Evolutionary conservation across 1,284 basidiomycete species (phyloP).

Genomic region (Somion occarium): DNA sequence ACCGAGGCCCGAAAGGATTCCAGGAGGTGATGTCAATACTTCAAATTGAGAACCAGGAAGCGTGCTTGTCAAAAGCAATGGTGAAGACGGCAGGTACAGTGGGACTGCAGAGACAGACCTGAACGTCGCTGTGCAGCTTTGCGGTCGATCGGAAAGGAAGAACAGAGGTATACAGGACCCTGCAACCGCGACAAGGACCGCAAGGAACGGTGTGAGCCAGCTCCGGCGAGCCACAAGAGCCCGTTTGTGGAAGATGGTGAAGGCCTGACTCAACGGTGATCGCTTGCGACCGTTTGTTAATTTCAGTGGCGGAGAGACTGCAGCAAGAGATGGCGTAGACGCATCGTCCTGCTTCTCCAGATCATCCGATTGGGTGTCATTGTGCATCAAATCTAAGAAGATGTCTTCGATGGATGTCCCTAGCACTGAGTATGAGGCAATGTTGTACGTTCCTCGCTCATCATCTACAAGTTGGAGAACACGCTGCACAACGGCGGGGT

Average conservation of each 20-base stretch:
- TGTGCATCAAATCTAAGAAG: conserved; percentile 68
- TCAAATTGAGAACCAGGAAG: conserved; percentile 16
- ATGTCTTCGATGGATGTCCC: conserved; percentile 79
- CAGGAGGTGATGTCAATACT: conserved; percentile 42
- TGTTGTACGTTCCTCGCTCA: conserved; percentile 31
- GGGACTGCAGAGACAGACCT: conserved; percentile 30
- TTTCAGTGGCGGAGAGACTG: conserved; percentile 20
- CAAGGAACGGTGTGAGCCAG: conserved; percentile 63
- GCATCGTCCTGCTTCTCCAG: conserved; percentile 14
- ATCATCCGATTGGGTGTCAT: conserved; percentile 27
- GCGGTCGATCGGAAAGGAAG: conserved; percentile 44
- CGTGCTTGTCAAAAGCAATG: conserved; percentile 24
- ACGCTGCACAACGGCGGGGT: conserved; percentile 45
- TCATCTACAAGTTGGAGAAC: conserved; percentile 54
- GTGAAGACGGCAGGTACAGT: conserved; percentile 45
- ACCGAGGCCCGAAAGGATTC: conserved; percentile 39
- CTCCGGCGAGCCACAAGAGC: conserved; percentile 58
- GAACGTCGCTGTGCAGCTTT: conserved; percentile 44
- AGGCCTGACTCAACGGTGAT: conserved; percentile 52
- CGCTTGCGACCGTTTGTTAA: conserved; percentile 47
- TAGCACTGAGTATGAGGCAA: conserved; percentile 60
- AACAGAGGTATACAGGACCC: conserved; percentile 63
- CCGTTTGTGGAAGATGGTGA: conserved; percentile 73
- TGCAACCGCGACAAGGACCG: conserved; percentile 56
- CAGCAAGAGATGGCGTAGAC: conserved; percentile 12